Evolutionary conservation across 805 yeast species (phyloP).

Genomic region (Isabelozyma heimii): DNA sequence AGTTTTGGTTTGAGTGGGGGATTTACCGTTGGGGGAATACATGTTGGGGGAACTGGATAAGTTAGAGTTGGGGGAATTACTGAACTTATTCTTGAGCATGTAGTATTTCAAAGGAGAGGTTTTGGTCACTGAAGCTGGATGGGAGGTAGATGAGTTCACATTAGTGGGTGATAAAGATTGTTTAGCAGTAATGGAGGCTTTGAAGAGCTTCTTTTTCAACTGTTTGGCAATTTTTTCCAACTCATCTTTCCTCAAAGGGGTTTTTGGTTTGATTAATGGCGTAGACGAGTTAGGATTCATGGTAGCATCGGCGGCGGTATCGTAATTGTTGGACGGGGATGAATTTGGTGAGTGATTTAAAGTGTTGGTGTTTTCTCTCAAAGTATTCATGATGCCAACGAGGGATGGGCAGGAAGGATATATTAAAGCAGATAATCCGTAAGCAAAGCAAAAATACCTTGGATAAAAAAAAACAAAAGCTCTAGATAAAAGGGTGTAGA

Average conservation of each 20-base stretch:
- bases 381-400: constrained; percentile 16
- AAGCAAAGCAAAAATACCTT: neutral
- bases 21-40: constrained; percentile 37
- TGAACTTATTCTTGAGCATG: constrained; percentile 15
- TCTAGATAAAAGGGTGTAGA: neutral
- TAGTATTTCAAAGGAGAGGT: constrained; percentile 31
- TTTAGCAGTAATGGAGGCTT: constrained; percentile 45
- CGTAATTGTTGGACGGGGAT: constrained; percentile 7
- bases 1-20: constrained; percentile 39
- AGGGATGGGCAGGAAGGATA: neutral
- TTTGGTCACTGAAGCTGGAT: constrained; percentile 12
- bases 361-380: constrained; percentile 18
- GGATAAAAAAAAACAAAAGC: too few relatives aligned
- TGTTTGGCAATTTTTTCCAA: constrained; percentile 43
- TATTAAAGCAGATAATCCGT: neutral
- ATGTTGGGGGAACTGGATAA: constrained; percentile 26
- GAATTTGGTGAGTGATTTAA: constrained; percentile 12
- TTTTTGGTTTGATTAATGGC: constrained; percentile 16
- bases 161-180: constrained; percentile 21
- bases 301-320: constrained; percentile 4
- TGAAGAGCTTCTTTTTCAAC: constrained; percentile 38
- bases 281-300: constrained; percentile 2
- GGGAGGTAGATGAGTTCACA: constrained; percentile 3
- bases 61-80: constrained; percentile 9
- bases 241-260: constrained; percentile 42